Evolutionary conservation across 2,329 filamentous ascomycete genomes (phyloP).

Genomic region (Penicillium crustosum): DNA sequence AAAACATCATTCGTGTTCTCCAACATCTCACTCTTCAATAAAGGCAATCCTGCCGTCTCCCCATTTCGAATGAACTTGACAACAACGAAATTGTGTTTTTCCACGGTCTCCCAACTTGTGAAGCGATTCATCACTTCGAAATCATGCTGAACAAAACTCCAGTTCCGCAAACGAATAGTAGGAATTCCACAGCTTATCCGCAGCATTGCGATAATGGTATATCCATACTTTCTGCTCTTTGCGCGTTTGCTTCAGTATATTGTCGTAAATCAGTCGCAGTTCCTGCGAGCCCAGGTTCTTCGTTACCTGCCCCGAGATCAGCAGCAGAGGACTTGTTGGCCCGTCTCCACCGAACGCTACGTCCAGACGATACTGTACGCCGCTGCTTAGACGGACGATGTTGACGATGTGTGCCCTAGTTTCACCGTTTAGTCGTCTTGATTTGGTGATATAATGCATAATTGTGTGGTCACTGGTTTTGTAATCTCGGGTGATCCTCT

Average conservation of each 20-base stretch:
- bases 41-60: slow-evolving; percentile 12
- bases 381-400: slow-evolving; percentile 53
- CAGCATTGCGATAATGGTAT: slow-evolving; percentile 43
- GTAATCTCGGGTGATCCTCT: not conserved
- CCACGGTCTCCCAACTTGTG: slow-evolving; percentile 34
- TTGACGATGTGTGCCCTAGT: slow-evolving; percentile 56
- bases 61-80: slow-evolving; percentile 41
- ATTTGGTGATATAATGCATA: not conserved
- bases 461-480: not conserved
- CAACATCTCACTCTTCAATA: slow-evolving; percentile 9
- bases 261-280: slow-evolving; percentile 52
- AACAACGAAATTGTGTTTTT: slow-evolving; percentile 35
- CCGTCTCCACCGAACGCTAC: slow-evolving; percentile 64
- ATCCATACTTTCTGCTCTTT: slow-evolving; percentile 55
- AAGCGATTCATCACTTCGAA: slow-evolving; percentile 44
- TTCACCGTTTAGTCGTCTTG: not conserved
- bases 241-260: slow-evolving; percentile 47
- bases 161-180: slow-evolving; percentile 45
- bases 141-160: slow-evolving; percentile 42
- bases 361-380: slow-evolving; percentile 54
- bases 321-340: slow-evolving; percentile 55
- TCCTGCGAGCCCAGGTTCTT: slow-evolving; percentile 57
- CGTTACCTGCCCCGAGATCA: slow-evolving; percentile 44
- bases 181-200: slow-evolving; percentile 40
- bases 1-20: slow-evolving; percentile 21